Percentiles rank a stretch among this genome's conserved stretches.
phyloP scores from a whole-genome alignment of 441 rosid genomes.

The Pelargonium fulgidum region DNA sequence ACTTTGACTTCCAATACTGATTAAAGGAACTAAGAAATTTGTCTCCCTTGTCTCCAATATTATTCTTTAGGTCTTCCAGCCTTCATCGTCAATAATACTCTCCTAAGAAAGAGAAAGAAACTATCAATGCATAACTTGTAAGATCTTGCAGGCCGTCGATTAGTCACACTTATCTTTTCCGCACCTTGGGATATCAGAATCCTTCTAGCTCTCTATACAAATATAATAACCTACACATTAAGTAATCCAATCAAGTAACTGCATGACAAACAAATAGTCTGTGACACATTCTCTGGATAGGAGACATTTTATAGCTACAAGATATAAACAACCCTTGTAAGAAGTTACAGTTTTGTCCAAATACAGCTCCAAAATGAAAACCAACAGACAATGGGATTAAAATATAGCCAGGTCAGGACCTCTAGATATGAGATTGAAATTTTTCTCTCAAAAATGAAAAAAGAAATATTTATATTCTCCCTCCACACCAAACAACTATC shows the following conservation, averaged over 20 bases:
- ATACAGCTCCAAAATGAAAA: background rate
- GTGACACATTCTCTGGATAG: constrained; percentile 16
- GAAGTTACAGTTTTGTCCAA: background rate
- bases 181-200: background rate
- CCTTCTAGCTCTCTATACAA: background rate
- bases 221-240: constrained; percentile 5
- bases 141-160: constrained; percentile 33
- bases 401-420: background rate
- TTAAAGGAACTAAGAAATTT: background rate
- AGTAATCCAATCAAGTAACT: background rate
- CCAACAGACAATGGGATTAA: constrained; percentile 5
- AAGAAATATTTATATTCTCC: background rate
- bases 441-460: background rate
- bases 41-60: background rate
- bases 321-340: constrained; percentile 6
- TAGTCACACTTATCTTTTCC: constrained; percentile 12
- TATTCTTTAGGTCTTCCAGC: background rate
- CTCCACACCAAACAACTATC: no score
- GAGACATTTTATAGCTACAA: background rate
- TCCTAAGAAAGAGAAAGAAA: constrained; percentile 11
- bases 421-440: background rate
- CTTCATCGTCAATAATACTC: background rate
- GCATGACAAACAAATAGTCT: constrained; percentile 4
- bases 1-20: constrained; percentile 6
- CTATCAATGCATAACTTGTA: constrained; percentile 25